These are phyloP conservation scores for Blastomyces parvus DNA, from an alignment of 2,329 filamentous ascomycete genomes.

Conservation along the genomic window DNA sequence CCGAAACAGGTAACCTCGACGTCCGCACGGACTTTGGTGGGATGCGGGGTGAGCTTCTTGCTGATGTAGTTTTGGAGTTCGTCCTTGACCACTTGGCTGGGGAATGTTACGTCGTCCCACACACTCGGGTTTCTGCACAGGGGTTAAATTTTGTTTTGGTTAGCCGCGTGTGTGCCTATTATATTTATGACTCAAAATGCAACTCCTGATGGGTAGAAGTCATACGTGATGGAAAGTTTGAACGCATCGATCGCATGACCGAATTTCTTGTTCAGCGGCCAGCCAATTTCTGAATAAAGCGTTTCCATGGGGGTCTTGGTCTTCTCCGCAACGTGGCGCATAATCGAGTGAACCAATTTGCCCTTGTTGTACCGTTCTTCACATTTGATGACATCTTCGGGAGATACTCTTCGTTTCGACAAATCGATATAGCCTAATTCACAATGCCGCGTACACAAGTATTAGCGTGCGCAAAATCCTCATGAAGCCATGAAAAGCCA, in stretches of 20 bases:
- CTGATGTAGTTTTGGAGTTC: constrained; percentile 92
- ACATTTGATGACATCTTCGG: constrained; percentile 96
- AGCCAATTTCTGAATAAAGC: constrained; percentile 87
- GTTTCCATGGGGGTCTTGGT: constrained; percentile 87
- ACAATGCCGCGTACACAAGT: background rate
- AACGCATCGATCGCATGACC: constrained; percentile 96
- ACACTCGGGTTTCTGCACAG: constrained; percentile 72
- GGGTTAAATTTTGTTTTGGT: background rate
- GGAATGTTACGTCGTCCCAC: constrained; percentile 87
- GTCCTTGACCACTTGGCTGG: constrained; percentile 71
- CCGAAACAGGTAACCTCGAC: constrained; percentile 92
- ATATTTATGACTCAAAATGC: background rate
- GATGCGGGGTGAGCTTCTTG: constrained; percentile 93
- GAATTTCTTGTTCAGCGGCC: constrained; percentile 96
- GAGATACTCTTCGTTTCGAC: constrained; percentile 93
- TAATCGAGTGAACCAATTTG: constrained; percentile 98
- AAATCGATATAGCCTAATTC: constrained; percentile 82
- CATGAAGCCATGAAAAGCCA: background rate
- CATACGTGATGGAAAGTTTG: constrained; percentile 93
- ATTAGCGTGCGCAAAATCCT: background rate
- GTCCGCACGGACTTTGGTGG: constrained; percentile 97
- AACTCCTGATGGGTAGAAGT: background rate
- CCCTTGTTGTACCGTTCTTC: constrained; percentile 99
- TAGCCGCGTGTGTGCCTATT: background rate
- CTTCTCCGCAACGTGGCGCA: constrained; percentile 98